Percentiles rank a stretch among this genome's conserved stretches.
Conservation (phyloP, 2,329 filamentous ascomycete genomes). For the Xylaria sp. region DNA sequence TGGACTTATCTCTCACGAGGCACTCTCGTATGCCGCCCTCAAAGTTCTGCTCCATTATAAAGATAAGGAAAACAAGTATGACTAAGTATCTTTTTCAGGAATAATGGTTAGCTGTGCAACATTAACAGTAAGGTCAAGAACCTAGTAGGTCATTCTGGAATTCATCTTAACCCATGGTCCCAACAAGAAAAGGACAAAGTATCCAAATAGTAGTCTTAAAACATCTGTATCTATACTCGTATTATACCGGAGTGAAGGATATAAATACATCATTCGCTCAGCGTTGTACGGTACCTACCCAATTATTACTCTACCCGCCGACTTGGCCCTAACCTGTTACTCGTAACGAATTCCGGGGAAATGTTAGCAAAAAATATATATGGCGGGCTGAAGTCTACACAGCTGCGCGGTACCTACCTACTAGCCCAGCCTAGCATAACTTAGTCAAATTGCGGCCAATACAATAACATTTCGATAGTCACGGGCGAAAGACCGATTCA, state of each 20-base stretch:
- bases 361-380: neutral
- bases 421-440: neutral
- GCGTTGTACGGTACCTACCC: neutral
- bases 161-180: neutral
- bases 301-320: neutral
- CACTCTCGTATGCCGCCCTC: neutral
- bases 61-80: neutral
- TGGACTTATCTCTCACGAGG: neutral
- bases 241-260: neutral
- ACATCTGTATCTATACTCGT: neutral
- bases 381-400: neutral
- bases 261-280: neutral
- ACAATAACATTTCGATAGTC: neutral
- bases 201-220: neutral
- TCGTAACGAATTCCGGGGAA: neutral
- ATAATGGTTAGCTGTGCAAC: neutral
- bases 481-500: neutral
- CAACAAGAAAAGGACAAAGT: neutral
- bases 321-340: conserved; percentile 1
- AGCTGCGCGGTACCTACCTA: neutral
- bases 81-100: neutral
- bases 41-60: neutral
- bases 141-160: neutral
- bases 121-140: no score
- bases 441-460: neutral